Conservation (phyloP, 345 rosid species). For the Eucalyptus viminalis region DNA sequence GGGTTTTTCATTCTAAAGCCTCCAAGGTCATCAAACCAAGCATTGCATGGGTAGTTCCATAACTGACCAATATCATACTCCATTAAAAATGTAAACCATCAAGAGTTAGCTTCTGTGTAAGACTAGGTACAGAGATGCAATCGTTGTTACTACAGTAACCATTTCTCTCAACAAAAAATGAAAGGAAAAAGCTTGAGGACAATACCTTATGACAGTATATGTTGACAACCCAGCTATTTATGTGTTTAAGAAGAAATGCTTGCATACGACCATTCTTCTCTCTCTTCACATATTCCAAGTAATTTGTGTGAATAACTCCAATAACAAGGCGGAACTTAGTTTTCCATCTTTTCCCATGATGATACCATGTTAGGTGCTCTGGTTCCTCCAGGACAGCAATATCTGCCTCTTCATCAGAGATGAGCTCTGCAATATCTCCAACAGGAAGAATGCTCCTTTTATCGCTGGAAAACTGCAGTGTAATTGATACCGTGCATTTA, state of each 20-base stretch:
- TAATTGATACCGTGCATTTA: not conserved
- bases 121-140: not conserved
- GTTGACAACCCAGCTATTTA: slow-evolving; percentile 70
- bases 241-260: slow-evolving; percentile 53
- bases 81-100: not conserved
- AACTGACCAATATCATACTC: not conserved
- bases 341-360: slow-evolving; percentile 96
- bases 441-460: slow-evolving; percentile 85
- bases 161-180: not conserved
- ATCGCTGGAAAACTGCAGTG: slow-evolving; percentile 62
- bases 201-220: slow-evolving; percentile 93
- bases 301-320: slow-evolving; percentile 87
- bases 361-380: slow-evolving; percentile 98
- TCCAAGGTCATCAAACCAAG: not conserved
- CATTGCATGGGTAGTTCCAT: not conserved
- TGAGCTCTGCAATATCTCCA: slow-evolving; percentile 71
- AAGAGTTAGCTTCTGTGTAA: not conserved
- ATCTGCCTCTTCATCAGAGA: slow-evolving; percentile 77
- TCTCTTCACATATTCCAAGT: slow-evolving; percentile 77
- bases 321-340: slow-evolving; percentile 58
- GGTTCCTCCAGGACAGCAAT: slow-evolving; percentile 98
- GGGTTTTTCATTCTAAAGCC: not conserved
- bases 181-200: not conserved
- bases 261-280: slow-evolving; percentile 64
- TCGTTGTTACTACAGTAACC: not conserved